A percentile compares a stretch with the other conserved stretches of the same genome.
phyloP scores from a whole-genome alignment of 2,329 filamentous ascomycete genomes.

The Pyricularia sp. region DNA sequence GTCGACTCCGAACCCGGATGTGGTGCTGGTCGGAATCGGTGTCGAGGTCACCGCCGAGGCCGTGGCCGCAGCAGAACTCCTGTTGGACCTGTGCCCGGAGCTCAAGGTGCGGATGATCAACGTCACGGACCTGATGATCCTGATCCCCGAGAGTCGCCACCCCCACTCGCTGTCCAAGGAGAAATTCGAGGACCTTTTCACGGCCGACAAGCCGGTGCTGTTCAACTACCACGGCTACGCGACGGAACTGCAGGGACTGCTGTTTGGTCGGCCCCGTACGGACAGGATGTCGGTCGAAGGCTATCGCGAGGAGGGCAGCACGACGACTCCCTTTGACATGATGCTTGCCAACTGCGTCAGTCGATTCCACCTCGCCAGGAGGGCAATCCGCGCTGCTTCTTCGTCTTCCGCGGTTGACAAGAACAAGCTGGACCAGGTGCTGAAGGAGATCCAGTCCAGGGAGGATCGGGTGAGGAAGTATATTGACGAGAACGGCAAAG shows the following conservation, averaged over 20 bases:
- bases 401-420: neutral
- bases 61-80: slow-evolving; percentile 47
- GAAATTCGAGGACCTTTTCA: slow-evolving; percentile 48
- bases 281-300: slow-evolving; percentile 46
- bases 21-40: slow-evolving; percentile 55
- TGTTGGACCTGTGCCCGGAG: slow-evolving; percentile 37
- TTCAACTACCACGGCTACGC: slow-evolving; percentile 63
- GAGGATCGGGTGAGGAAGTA: neutral
- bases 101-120: slow-evolving; percentile 54
- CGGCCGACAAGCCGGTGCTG: slow-evolving; percentile 41
- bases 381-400: slow-evolving; percentile 34
- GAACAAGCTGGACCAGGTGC: neutral
- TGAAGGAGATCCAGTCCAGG: neutral
- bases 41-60: slow-evolving; percentile 59
- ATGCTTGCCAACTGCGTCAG: slow-evolving; percentile 54
- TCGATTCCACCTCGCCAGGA: slow-evolving; percentile 47
- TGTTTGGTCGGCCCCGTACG: slow-evolving; percentile 46
- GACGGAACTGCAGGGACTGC: slow-evolving; percentile 48
- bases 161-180: slow-evolving; percentile 46
- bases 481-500: neutral
- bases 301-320: slow-evolving; percentile 57
- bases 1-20: slow-evolving; percentile 39
- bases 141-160: slow-evolving; percentile 43
- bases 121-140: slow-evolving; percentile 57
- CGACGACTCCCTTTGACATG: slow-evolving; percentile 63